phyloP scores from a whole-genome alignment of 2,329 filamentous ascomycete species.

The Sporothrix brasiliensis region DNA sequence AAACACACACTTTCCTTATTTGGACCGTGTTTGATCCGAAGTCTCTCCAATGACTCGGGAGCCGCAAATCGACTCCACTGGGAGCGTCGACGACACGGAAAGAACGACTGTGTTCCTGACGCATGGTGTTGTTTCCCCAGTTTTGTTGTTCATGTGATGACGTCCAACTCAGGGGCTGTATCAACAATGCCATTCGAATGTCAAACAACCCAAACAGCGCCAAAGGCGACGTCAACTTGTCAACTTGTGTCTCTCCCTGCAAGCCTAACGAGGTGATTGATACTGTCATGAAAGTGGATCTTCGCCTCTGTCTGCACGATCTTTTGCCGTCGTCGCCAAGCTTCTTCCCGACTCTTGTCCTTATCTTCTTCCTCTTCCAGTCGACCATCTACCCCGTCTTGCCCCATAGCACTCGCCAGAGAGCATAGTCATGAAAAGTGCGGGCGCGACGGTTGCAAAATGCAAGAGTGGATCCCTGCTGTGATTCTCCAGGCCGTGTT shows the following conservation, averaged over 20 bases:
- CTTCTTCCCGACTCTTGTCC: background rate
- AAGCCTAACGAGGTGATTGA: background rate
- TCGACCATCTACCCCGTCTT: constrained; percentile 1
- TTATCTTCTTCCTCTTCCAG: background rate
- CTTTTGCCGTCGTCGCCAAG: background rate
- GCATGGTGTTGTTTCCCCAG: background rate
- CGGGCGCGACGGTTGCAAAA: constrained; percentile 27
- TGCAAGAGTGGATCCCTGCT: constrained; percentile 21
- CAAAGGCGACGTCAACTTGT: background rate
- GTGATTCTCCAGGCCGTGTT: constrained; percentile 25
- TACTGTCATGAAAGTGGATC: background rate
- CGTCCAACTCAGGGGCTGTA: background rate
- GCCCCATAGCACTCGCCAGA: constrained; percentile 1
- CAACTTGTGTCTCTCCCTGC: background rate
- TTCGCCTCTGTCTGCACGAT: background rate
- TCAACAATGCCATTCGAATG: background rate
- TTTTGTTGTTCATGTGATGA: background rate
- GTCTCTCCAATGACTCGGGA: background rate
- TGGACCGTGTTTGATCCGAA: background rate
- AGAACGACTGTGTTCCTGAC: background rate
- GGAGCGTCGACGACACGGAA: background rate
- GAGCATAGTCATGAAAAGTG: constrained; percentile 16
- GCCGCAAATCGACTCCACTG: background rate
- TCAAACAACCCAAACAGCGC: background rate
- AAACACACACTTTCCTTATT: background rate